Conservation (phyloP, 306 rosid genomes). For the Citrullus mucosospermus region DNA sequence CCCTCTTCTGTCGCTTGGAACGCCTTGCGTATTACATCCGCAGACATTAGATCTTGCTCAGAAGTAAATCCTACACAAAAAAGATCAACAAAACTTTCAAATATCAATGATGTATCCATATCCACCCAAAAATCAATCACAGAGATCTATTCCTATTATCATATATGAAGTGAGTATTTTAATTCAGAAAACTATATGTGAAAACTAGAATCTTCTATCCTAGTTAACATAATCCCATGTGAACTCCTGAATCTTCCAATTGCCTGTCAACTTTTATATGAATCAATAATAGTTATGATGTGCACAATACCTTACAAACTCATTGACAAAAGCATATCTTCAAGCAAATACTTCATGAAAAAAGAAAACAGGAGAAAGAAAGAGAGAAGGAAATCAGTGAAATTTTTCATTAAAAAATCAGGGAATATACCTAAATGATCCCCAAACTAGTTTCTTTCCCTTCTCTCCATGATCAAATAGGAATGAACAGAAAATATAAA, state of each 20-base stretch:
- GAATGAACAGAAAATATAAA: background rate
- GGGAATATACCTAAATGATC: background rate
- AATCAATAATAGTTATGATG: background rate
- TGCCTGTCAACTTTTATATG: background rate
- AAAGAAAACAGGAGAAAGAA: background rate
- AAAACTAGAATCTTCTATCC: background rate
- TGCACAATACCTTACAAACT: background rate
- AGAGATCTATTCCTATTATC: background rate
- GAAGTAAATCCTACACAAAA: constrained; percentile 51
- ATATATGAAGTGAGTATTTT: background rate
- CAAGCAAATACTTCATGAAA: background rate
- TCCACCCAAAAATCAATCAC: background rate
- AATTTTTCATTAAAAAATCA: background rate
- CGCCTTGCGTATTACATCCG: constrained; percentile 76
- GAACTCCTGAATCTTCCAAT: background rate
- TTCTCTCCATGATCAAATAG: constrained; percentile 2
- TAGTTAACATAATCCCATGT: background rate
- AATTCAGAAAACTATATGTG: background rate
- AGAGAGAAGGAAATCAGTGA: background rate
- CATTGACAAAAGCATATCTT: background rate
- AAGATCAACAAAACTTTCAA: background rate
- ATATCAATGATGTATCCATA: background rate
- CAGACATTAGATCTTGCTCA: constrained; percentile 71
- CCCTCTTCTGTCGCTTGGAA: constrained; percentile 89
- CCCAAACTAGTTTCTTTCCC: background rate